A percentile compares a stretch with the other conserved stretches of the same genome.
phyloP scores from a whole-genome alignment of 108 stramenopile species.

The Cylindrotheca closterium region DNA sequence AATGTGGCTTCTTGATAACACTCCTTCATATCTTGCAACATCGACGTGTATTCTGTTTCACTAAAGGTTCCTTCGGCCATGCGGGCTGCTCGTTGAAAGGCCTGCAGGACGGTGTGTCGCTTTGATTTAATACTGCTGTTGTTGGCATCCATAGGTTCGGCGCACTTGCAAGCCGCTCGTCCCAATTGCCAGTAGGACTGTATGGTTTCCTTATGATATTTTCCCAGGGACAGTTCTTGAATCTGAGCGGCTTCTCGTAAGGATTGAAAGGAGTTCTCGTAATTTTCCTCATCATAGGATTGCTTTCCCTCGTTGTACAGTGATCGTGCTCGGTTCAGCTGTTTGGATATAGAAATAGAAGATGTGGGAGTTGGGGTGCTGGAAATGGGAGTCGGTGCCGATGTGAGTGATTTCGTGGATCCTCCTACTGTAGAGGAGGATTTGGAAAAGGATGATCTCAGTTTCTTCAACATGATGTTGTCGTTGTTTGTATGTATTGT shows the following conservation, averaged over 20 bases:
- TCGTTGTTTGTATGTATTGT: too few relatives aligned
- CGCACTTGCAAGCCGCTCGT: neutral
- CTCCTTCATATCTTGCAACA: slow-evolving; percentile 3
- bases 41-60: neutral
- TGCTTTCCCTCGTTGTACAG: slow-evolving; percentile 12
- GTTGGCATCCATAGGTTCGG: too few relatives aligned
- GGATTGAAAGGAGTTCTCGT: neutral
- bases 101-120: neutral
- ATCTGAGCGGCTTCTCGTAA: slow-evolving; percentile 5
- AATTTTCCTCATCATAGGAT: neutral
- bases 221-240: slow-evolving; percentile 12
- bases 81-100: slow-evolving; percentile 12
- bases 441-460: too few relatives aligned
- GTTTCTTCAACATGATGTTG: too few relatives aligned
- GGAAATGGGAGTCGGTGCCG: too few relatives aligned
- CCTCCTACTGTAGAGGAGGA: too few relatives aligned
- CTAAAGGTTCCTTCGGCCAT: slow-evolving; percentile 13
- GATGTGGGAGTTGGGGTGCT: too few relatives aligned
- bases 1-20: neutral
- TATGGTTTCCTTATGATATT: slow-evolving; percentile 20
- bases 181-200: slow-evolving; percentile 17
- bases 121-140: neutral
- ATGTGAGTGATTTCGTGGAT: too few relatives aligned
- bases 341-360: neutral
- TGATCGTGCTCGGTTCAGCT: neutral